phyloP scores from a whole-genome alignment of 192 early-diverging fungal genomes.

The Pilaira anomala region DNA sequence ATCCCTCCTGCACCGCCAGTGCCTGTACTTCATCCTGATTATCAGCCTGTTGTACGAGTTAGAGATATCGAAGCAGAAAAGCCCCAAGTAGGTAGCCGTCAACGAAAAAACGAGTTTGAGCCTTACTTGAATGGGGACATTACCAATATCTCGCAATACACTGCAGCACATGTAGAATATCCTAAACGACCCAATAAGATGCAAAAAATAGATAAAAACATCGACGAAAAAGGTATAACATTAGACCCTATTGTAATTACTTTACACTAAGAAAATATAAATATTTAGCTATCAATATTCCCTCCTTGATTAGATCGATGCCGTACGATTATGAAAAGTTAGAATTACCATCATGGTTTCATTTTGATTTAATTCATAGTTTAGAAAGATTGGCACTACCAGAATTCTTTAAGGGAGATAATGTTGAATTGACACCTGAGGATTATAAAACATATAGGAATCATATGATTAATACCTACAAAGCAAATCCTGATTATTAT shows the following conservation, averaged over 20 bases:
- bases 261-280: not conserved
- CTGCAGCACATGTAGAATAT: constrained; percentile 12
- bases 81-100: constrained; percentile 43
- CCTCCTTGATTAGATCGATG: not conserved
- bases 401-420: constrained; percentile 93
- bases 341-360: constrained; percentile 80
- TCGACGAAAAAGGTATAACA: not conserved
- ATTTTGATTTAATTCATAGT: constrained; percentile 66
- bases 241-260: no score
- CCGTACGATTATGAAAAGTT: constrained; percentile 67
- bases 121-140: constrained; percentile 56
- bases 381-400: constrained; percentile 84
- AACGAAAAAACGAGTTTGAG: constrained; percentile 62
- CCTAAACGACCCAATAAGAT: constrained; percentile 19
- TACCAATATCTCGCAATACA: constrained; percentile 55
- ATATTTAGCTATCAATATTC: not conserved
- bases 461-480: constrained; percentile 96
- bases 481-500: constrained; percentile 88
- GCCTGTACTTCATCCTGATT: constrained; percentile 38
- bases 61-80: constrained; percentile 53
- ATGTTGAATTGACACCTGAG: constrained; percentile 65
- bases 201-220: constrained; percentile 20
- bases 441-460: constrained; percentile 89
- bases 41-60: constrained; percentile 44
- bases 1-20: not conserved